Evolutionary conservation across 1,139 yeast genomes (phyloP).

Genomic region (Blastobotrys indianensis): DNA sequence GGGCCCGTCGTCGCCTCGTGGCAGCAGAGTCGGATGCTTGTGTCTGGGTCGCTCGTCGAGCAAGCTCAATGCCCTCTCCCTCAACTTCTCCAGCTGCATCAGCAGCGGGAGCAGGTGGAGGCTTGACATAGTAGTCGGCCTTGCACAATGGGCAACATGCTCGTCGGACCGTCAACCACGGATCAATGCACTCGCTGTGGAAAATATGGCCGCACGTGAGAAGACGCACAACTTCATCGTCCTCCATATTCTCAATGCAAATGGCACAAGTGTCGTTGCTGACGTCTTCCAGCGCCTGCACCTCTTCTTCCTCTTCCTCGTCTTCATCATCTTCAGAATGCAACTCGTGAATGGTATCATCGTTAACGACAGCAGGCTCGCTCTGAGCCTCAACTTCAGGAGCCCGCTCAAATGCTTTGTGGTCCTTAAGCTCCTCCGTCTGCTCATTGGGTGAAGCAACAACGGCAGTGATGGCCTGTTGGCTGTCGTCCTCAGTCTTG

Average conservation of each 20-base stretch:
- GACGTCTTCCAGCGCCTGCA: conserved; percentile 19
- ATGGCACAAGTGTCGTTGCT: conserved; percentile 66
- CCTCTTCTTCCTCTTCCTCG: conserved; percentile 11
- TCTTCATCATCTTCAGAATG: conserved; percentile 4
- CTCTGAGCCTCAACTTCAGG: conserved; percentile 12
- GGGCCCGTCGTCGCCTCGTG: conserved; percentile 9
- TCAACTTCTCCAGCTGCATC: conserved; percentile 3
- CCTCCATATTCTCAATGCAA: conserved; percentile 62
- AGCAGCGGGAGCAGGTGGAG: conserved; percentile 22
- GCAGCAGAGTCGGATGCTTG: conserved; percentile 7
- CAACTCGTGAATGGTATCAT: no score
- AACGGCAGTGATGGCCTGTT: background rate
- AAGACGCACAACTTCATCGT: conserved; percentile 62
- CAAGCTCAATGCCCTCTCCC: conserved; percentile 4
- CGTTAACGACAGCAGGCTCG: no score
- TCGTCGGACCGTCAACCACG: conserved; percentile 70
- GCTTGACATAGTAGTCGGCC: conserved; percentile 32
- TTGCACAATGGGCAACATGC: conserved; percentile 88
- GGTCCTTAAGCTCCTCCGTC: background rate
- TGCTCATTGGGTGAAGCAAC: background rate
- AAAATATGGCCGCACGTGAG: conserved; percentile 79
- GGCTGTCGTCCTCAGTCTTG: conserved; percentile 2
- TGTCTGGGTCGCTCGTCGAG: background rate
- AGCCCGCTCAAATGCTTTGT: conserved; percentile 1
- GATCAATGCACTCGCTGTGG: conserved; percentile 75